A percentile compares a stretch with the other conserved stretches of the same genome.
phyloP scores from a whole-genome alignment of 2,329 filamentous ascomycete genomes.

The Calonectria hongkongensis region DNA sequence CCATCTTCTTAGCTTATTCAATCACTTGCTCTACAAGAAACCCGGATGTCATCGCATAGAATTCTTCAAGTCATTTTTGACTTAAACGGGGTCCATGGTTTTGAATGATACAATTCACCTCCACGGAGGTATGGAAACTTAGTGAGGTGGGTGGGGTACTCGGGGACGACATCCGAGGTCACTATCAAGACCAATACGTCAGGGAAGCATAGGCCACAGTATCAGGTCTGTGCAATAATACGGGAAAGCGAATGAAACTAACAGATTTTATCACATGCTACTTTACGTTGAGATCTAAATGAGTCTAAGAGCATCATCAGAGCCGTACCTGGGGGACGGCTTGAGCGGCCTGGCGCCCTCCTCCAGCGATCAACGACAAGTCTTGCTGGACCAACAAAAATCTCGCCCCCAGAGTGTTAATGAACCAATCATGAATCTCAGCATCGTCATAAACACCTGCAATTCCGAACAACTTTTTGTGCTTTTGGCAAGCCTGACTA shows the following conservation, averaged over 20 bases:
- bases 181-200: neutral
- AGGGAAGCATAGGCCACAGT: neutral
- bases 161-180: neutral
- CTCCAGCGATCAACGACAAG: slow-evolving; percentile 38
- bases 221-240: neutral
- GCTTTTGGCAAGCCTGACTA: slow-evolving; percentile 38
- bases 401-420: slow-evolving; percentile 39
- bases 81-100: too few species aligned
- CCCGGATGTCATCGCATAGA: too few species aligned
- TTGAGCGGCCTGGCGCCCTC: slow-evolving; percentile 28
- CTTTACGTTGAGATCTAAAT: too few species aligned
- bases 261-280: too few species aligned
- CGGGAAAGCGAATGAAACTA: neutral
- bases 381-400: slow-evolving; percentile 45
- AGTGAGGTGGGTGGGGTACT: neutral
- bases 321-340: slow-evolving; percentile 31
- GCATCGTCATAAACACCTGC: slow-evolving; percentile 43
- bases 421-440: slow-evolving; percentile 42
- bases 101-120: neutral
- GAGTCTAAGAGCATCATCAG: neutral
- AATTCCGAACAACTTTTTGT: slow-evolving; percentile 42
- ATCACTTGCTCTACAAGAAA: too few species aligned
- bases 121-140: too few species aligned
- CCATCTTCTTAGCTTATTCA: too few species aligned
- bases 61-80: too few species aligned